These are phyloP conservation scores for Ganoderma boninense DNA, from an alignment of 1,284 basidiomycete species.

Conservation along the genomic window DNA sequence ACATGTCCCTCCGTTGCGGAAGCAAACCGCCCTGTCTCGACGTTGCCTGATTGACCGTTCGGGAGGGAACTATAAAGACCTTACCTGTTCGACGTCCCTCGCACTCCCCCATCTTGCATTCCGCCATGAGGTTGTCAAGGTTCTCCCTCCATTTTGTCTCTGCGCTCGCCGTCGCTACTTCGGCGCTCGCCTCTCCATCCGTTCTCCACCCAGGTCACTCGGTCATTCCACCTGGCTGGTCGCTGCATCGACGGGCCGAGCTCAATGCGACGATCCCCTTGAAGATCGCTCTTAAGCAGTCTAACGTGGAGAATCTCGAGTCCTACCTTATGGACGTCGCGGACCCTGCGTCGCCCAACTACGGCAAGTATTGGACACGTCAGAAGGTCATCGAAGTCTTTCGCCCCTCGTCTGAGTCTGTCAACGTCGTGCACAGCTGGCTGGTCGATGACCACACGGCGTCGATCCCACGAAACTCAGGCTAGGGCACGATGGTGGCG, in stretches of 20 bases:
- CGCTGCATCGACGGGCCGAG: conserved; percentile 13
- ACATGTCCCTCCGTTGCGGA: background rate
- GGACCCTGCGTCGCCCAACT: conserved; percentile 50
- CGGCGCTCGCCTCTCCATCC: background rate
- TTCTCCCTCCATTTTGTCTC: background rate
- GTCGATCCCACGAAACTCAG: conserved; percentile 33
- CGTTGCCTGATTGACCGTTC: background rate
- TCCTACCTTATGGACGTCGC: conserved; percentile 52
- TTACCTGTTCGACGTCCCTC: background rate
- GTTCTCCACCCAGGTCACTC: conserved; percentile 6
- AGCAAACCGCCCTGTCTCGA: background rate
- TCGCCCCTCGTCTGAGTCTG: conserved; percentile 50
- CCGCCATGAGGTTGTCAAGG: background rate
- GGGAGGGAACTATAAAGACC: background rate
- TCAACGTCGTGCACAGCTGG: conserved; percentile 52
- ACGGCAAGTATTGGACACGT: conserved; percentile 52
- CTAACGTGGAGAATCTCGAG: conserved; percentile 51
- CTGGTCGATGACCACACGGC: conserved; percentile 43
- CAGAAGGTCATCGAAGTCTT: conserved; percentile 49
- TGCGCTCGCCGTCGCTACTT: background rate
- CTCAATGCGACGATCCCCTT: conserved; percentile 45
- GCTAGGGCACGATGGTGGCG: conserved; percentile 43
- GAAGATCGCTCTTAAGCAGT: conserved; percentile 53
- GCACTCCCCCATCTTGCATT: background rate
- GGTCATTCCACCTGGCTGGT: conserved; percentile 34